Base-by-base conservation (phyloP, 2,329 filamentous ascomycete species). In the Colletotrichum karsti region DNA sequence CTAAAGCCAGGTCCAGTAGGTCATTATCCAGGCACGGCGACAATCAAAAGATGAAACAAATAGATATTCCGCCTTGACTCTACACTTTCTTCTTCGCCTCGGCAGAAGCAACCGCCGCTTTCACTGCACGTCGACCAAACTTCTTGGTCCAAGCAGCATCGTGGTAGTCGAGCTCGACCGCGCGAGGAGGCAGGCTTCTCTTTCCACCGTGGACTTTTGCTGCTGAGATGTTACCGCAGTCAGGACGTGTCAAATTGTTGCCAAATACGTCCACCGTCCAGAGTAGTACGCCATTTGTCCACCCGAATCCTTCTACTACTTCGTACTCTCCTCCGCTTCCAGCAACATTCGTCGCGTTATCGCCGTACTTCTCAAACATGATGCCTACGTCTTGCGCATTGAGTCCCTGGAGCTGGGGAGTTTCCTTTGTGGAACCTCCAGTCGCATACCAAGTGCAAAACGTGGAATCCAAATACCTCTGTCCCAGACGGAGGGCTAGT, bases 401-500 rank as follows among this genome's bases (percentile, higher is more conserved):
- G 1, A 87, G 75, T 1, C 86, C 86, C 15, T 77, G 75, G 60
- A 90, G 80, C 75, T 82, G 85, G 30, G 85, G 85, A 44, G 81
- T 84, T 69, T 82, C 77, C 10, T 81, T 80, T 0, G 89, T 91
- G 3, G 85, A 83, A 4, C 90, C 90, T 22, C 90, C 90, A 0
- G 90, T 92, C 6, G 88, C 87, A 65, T 85, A 88, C 90, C 90
- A 92, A 0, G 90, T 92, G 80, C 90, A 92, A 74, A 91, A 92
- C 1, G 90, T 84, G 18, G 87, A 90, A 76, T 91, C 90, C 39
- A 92, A 79, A 72, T 92, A 92, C 39, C 90, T 85, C 78, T 92
- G 90, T 2, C 84, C 90, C 6, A 92, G 80, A 4, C 81, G 76
- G 3, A 91, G 80, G 0, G 90, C 87, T 1, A 91, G 81, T 8